Evolutionary conservation across 306 rosid genomes (phyloP), one percentile per base, ranked within the genome.

Genomic region (Cucumis hystrix): DNA sequence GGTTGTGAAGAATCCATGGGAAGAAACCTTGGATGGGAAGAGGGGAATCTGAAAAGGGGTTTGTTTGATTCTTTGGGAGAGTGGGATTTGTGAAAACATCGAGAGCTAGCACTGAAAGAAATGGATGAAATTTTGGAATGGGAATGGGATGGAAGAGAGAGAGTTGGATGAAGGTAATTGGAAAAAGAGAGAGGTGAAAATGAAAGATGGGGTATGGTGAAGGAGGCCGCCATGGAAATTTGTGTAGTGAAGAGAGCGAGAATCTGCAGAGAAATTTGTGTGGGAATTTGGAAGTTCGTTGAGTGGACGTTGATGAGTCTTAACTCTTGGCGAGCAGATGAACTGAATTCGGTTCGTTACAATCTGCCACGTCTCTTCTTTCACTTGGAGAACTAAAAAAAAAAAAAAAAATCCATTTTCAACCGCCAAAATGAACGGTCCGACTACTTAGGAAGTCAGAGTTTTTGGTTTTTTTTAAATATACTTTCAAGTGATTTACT

Each of bases 171-270:
- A 71, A 56, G 78, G 83, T 35, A 75, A 23, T 28, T 82, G 82
- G 77, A 65, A n/a, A 82, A 40, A 73, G 89, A 75, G 41, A 83
- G 56, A 3, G 77, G 63, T 3, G 79, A 17, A 25, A 35, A 40
- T 4, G 57, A 47, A 45, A 45, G 57, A 3, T 79, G 87, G 78
- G 88, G 33, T 20, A 63, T 45, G 62, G 83, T 79, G 1, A 79
- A 45, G 83, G 66, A 43, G 41, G 83, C 75, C 30, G 97, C 96
- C 98, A 94, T 94, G 52, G 90, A 21, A 64, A 41, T 54, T 20
- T 5, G 39, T n/a, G 64, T 5, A 4, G 59, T 33, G 37, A 12
- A 78, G 51, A 55, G 72, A 45, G 30, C 4, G 66, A 28, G 76
- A 16, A 30, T 35, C n/a, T 67, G 55, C 16, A 17, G 18, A 28